Conservation (phyloP, 306 rosid genomes). For the Cucurbita pepo region DNA sequence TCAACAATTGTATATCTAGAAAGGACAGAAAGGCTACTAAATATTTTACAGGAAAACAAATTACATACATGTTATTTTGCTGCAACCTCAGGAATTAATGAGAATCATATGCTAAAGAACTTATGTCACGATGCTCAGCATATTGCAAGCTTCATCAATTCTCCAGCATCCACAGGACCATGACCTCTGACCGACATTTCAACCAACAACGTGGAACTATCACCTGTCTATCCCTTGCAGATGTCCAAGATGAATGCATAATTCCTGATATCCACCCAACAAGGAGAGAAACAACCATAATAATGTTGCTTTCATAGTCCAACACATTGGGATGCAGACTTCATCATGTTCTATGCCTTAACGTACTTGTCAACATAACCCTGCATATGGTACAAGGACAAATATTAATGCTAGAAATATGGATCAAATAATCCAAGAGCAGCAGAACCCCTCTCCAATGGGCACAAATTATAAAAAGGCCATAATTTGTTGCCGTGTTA, state of each 20-base stretch:
- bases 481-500: not conserved
- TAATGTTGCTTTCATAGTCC: not conserved
- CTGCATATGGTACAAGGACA: not conserved
- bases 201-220: not conserved
- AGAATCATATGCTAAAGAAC: not conserved
- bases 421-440: not conserved
- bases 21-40: not conserved
- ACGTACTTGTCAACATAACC: constrained; percentile 9
- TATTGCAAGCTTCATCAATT: not conserved
- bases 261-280: not conserved
- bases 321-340: not conserved
- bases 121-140: not conserved
- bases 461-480: not conserved
- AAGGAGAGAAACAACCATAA: not conserved
- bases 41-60: not conserved
- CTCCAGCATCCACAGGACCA: not conserved
- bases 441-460: not conserved
- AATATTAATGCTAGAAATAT: not conserved
- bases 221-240: not conserved
- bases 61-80: not conserved
- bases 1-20: not conserved
- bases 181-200: not conserved
- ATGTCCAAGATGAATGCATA: not conserved
- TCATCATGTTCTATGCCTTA: not conserved
- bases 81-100: not conserved